Conservation (phyloP, 805 yeast species). For the Gaillardinia entomophila region DNA sequence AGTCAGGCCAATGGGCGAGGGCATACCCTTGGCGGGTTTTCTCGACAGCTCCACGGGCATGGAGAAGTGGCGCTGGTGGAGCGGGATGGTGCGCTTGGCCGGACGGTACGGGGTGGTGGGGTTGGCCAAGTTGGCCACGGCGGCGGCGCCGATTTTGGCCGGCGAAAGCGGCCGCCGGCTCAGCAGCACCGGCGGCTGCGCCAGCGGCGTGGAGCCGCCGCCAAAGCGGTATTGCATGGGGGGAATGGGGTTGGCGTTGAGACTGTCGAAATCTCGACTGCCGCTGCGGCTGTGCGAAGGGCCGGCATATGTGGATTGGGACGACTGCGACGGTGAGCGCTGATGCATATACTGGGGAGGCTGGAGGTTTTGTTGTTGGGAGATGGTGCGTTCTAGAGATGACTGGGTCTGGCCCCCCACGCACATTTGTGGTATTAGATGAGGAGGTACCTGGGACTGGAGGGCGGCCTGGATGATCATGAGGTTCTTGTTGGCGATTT, state of each 20-base stretch:
- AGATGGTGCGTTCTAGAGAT: slow-evolving; percentile 1
- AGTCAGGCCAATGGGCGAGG: slow-evolving; percentile 19
- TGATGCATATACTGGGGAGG: too few relatives aligned
- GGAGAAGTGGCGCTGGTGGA: slow-evolving; percentile 38
- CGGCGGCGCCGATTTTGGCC: slow-evolving; percentile 67
- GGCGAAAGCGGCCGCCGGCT: slow-evolving; percentile 53
- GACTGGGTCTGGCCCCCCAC: slow-evolving; percentile 20
- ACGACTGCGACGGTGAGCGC: background rate
- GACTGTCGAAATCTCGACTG: slow-evolving; percentile 8
- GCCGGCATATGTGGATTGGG: background rate
- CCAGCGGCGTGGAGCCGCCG: slow-evolving; percentile 7
- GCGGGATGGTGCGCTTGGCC: slow-evolving; percentile 6
- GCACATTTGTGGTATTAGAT: slow-evolving; percentile 58
- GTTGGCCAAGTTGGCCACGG: slow-evolving; percentile 47
- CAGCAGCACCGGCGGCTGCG: slow-evolving; percentile 5
- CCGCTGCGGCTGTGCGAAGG: background rate
- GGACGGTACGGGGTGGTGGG: slow-evolving; percentile 30
- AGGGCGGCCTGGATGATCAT: slow-evolving; percentile 60
- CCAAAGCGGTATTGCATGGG: slow-evolving; percentile 34
- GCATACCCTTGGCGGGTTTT: slow-evolving; percentile 2
- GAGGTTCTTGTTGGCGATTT: slow-evolving; percentile 52
- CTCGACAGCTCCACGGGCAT: slow-evolving; percentile 29
- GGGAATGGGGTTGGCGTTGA: slow-evolving; percentile 24
- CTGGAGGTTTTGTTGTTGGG: background rate
- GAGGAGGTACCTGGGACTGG: slow-evolving; percentile 56